These are phyloP conservation scores for Silene conica DNA, from an alignment of 148 eudicot species.

Conservation along the genomic window DNA sequence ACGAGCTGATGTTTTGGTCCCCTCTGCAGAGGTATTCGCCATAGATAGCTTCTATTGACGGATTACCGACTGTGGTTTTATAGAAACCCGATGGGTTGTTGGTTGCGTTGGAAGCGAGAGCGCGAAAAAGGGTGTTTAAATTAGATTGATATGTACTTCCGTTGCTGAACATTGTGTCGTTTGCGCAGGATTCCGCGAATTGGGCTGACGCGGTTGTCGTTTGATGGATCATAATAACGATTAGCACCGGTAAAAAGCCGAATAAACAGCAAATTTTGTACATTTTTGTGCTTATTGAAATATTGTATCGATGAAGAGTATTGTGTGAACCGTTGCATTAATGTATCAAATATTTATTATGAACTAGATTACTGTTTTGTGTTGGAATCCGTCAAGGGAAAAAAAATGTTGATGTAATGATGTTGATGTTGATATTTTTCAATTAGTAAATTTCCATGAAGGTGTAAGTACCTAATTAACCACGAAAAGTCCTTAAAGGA, in stretches of 20 bases:
- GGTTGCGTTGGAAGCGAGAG: slow-evolving; percentile 34
- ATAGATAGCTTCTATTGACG: slow-evolving; percentile 16
- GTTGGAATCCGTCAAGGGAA: no score
- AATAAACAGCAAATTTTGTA: no score
- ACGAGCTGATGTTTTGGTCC: slow-evolving; percentile 11
- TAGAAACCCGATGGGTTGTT: slow-evolving; percentile 31
- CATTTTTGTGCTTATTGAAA: neutral
- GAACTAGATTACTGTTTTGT: no score
- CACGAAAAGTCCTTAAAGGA: no score
- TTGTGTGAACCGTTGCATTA: no score
- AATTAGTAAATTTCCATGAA: no score
- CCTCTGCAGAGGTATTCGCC: slow-evolving; percentile 40
- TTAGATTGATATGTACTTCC: slow-evolving; percentile 35
- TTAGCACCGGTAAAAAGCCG: neutral
- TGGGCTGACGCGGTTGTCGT: neutral
- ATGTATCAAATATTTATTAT: no score
- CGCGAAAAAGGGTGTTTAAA: slow-evolving; percentile 36
- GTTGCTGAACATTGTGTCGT: slow-evolving; percentile 28
- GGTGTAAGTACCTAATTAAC: no score
- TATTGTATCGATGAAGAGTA: no score
- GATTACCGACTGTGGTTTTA: slow-evolving; percentile 23
- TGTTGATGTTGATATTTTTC: no score
- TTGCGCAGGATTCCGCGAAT: neutral
- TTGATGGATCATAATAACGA: neutral
- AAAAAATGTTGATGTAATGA: no score